phyloP scores from a whole-genome alignment of 176 grass and related monocot species.

The Hyparrhenia diplandra region DNA sequence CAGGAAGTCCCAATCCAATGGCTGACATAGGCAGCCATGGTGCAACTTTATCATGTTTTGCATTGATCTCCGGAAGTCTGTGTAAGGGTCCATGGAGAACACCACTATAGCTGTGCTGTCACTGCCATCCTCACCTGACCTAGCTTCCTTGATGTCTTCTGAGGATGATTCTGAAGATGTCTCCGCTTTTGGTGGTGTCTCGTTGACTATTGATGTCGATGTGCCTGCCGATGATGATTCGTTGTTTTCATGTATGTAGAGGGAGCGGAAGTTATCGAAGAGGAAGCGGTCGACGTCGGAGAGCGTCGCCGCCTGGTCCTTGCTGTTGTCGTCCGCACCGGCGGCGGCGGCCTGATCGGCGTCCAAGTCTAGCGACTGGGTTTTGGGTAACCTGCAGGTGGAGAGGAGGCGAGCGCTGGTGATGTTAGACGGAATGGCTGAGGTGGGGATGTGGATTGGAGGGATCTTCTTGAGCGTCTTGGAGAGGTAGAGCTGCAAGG shows the following conservation, averaged over 20 bases:
- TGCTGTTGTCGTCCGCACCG: not conserved
- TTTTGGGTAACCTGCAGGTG: slow-evolving; percentile 63
- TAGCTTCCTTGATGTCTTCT: not conserved
- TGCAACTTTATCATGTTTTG: slow-evolving; percentile 52
- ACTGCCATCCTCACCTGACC: not conserved
- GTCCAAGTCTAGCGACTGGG: slow-evolving; percentile 39
- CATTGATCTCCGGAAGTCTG: slow-evolving; percentile 68
- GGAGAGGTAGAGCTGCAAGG: slow-evolving; percentile 52
- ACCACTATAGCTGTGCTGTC: slow-evolving; percentile 35
- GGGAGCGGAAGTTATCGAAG: slow-evolving; percentile 70
- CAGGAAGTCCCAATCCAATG: slow-evolving; percentile 90
- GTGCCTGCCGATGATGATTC: not conserved
- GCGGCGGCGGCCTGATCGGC: not conserved
- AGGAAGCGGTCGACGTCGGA: slow-evolving; percentile 81
- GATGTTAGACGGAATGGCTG: slow-evolving; percentile 31
- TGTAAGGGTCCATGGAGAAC: slow-evolving; percentile 64
- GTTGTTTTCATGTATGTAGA: slow-evolving; percentile 42
- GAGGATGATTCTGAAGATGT: not conserved
- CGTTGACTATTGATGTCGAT: too few relatives aligned
- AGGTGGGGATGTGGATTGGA: slow-evolving; percentile 28
- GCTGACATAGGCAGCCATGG: slow-evolving; percentile 10
- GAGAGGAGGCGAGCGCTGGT: slow-evolving; percentile 48
- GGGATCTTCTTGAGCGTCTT: slow-evolving; percentile 76
- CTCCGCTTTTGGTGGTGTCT: too few relatives aligned
- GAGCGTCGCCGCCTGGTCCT: slow-evolving; percentile 55